Conservation (phyloP, 306 rosid species). For the Quercus alba region DNA sequence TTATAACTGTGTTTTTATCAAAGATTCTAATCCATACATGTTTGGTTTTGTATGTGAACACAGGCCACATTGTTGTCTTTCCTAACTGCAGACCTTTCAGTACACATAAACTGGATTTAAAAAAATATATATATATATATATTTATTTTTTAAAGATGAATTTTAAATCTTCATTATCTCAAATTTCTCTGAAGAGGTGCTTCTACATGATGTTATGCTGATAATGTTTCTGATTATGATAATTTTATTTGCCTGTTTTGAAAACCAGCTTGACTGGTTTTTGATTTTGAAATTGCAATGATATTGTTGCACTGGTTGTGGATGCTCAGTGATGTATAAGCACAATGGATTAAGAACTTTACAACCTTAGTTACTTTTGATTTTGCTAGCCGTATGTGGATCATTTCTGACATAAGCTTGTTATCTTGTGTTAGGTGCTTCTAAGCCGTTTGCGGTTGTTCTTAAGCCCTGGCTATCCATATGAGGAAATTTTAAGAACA, state of each 20-base stretch:
- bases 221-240: neutral
- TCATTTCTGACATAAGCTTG: constrained; percentile 12
- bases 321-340: neutral
- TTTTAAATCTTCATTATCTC: too few relatives aligned
- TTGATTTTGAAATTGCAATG: neutral
- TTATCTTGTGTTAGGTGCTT: constrained; percentile 64
- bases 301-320: neutral
- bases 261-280: neutral
- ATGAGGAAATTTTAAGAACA: too few relatives aligned
- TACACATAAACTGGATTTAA: too few relatives aligned
- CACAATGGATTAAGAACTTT: neutral
- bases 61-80: too few relatives aligned
- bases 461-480: too few relatives aligned
- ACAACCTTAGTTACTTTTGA: neutral
- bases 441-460: constrained; percentile 93
- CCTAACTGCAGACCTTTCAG: too few relatives aligned
- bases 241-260: neutral
- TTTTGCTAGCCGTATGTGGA: neutral
- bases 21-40: too few relatives aligned
- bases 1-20: too few relatives aligned
- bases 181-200: neutral
- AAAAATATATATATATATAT: too few relatives aligned
- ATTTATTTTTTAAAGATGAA: too few relatives aligned
- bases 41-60: too few relatives aligned
- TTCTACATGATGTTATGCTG: neutral